phyloP scores from a whole-genome alignment of 768 basidiomycete genomes.

The Termitomyces eurrhizus region DNA sequence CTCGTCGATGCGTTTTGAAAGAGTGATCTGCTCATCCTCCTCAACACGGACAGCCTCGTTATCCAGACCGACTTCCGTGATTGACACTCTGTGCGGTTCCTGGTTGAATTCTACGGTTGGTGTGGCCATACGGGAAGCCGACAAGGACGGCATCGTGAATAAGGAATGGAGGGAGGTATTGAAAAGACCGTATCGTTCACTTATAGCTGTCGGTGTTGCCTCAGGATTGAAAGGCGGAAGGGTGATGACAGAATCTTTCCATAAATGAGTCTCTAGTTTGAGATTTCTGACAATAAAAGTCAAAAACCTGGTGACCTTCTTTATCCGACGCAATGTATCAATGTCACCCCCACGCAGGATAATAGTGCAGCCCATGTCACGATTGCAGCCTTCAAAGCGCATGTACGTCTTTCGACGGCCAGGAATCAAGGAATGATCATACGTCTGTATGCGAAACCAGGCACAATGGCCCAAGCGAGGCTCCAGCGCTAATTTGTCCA shows the following conservation, averaged over 20 bases:
- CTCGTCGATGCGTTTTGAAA: slow-evolving; percentile 75
- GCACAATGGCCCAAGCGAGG: slow-evolving; percentile 87
- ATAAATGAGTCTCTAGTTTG: slow-evolving; percentile 91
- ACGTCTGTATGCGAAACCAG: slow-evolving; percentile 86
- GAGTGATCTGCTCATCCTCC: slow-evolving; percentile 63
- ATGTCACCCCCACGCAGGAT: slow-evolving; percentile 85
- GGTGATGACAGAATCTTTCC: slow-evolving; percentile 85
- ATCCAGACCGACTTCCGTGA: slow-evolving; percentile 27
- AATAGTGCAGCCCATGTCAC: slow-evolving; percentile 93
- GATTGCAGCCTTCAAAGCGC: slow-evolving; percentile 95
- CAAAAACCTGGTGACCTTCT: slow-evolving; percentile 90
- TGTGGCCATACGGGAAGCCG: slow-evolving; percentile 27
- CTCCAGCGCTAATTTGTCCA: slow-evolving; percentile 89
- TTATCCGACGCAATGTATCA: slow-evolving; percentile 77
- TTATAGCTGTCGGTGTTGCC: slow-evolving; percentile 51
- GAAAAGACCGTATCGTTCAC: slow-evolving; percentile 18
- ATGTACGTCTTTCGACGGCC: slow-evolving; percentile 93
- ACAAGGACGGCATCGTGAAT: slow-evolving; percentile 25
- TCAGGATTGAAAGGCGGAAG: slow-evolving; percentile 62
- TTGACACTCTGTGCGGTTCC: slow-evolving; percentile 16
- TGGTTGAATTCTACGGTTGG: slow-evolving; percentile 17
- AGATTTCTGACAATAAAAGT: slow-evolving; percentile 90
- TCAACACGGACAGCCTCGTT: slow-evolving; percentile 58
- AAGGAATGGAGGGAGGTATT: slow-evolving; percentile 21
- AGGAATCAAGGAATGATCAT: slow-evolving; percentile 92